phyloP scores from a whole-genome alignment of 257 asterid species.

The Nyctanthes arbortristis region DNA sequence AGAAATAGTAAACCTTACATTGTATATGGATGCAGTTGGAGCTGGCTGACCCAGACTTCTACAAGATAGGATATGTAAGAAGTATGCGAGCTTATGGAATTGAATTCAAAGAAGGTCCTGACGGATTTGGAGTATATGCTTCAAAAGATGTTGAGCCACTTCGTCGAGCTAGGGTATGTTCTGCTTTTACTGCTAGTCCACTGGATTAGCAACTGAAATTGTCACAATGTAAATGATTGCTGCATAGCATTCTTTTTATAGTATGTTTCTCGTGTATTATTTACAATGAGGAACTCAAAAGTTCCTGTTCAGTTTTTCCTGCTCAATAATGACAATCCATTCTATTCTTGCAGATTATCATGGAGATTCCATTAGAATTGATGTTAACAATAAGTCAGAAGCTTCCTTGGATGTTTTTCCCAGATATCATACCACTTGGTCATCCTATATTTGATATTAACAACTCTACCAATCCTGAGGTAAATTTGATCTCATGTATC shows the following conservation, averaged over 20 bases:
- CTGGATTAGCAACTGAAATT: background rate
- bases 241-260: background rate
- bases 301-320: background rate
- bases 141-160: constrained; percentile 91
- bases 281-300: background rate
- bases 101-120: constrained; percentile 95
- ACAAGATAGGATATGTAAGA: constrained; percentile 87
- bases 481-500: constrained; percentile 30
- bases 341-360: constrained; percentile 63
- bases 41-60: constrained; percentile 94
- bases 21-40: constrained; percentile 54
- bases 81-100: constrained; percentile 93
- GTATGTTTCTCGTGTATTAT: background rate
- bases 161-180: constrained; percentile 89
- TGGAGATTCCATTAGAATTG: constrained; percentile 96
- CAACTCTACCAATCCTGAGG: constrained; percentile 96
- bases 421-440: constrained; percentile 88
- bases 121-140: constrained; percentile 95
- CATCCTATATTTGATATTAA: constrained; percentile 96
- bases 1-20: constrained; percentile 18
- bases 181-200: constrained; percentile 20
- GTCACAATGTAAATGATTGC: background rate
- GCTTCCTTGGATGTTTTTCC: constrained; percentile 99
- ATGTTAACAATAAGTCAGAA: constrained; percentile 92
- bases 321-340: constrained; percentile 5